Percentiles rank a stretch among this genome's conserved stretches.
These are phyloP conservation scores for Monosporascus sp. DNA, from an alignment of 2,329 filamentous ascomycete genomes.

Conservation along the genomic window DNA sequence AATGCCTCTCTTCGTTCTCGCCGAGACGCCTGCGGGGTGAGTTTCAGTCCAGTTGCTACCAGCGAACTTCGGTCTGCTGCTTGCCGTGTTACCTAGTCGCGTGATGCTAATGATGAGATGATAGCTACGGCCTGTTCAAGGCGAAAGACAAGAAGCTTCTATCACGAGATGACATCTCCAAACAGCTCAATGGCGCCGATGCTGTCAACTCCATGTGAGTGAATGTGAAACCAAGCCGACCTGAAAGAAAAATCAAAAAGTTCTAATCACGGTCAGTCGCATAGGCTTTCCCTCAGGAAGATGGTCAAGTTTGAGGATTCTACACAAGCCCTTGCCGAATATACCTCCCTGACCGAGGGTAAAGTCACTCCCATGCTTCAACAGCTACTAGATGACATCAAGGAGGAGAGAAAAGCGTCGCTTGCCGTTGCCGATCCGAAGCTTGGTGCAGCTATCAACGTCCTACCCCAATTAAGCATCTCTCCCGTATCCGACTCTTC, in stretches of 20 bases:
- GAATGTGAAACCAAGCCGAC: neutral
- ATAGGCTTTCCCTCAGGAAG: conserved; percentile 87
- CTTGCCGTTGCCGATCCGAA: conserved; percentile 92
- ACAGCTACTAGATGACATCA: conserved; percentile 78
- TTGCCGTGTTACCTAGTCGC: neutral
- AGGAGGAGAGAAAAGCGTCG: conserved; percentile 95
- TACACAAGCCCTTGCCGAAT: conserved; percentile 83
- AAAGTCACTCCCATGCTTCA: conserved; percentile 88
- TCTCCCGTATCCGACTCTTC: conserved; percentile 74
- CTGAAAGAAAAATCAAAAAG: neutral
- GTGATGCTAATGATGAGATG: conserved; percentile 15
- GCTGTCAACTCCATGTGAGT: conserved; percentile 81
- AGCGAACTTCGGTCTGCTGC: neutral
- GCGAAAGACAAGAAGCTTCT: conserved; percentile 97
- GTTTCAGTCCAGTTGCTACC: conserved; percentile 22
- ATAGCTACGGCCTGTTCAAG: conserved; percentile 95
- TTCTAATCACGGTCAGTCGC: neutral
- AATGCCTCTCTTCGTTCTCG: conserved; percentile 89
- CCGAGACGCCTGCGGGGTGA: conserved; percentile 81
- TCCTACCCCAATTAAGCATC: conserved; percentile 82
- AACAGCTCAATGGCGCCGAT: conserved; percentile 73
- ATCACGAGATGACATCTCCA: conserved; percentile 74
- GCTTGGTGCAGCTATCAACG: conserved; percentile 85
- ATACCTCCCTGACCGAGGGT: conserved; percentile 80
- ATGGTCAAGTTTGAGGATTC: conserved; percentile 98